Evolutionary conservation across 73 alveolate species (phyloP).

Genomic region (Diophrys sp.): DNA sequence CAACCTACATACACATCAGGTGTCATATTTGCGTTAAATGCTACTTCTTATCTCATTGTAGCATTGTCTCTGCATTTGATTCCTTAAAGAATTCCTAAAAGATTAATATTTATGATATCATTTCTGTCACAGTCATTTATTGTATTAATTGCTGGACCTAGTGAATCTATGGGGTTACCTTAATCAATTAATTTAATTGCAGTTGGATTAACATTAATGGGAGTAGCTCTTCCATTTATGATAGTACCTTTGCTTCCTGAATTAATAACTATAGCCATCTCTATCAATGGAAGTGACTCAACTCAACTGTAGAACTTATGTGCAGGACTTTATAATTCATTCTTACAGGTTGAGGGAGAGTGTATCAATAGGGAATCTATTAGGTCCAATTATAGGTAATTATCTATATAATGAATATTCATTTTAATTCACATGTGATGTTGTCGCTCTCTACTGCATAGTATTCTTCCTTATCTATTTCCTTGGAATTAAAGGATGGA

Average conservation of each 20-base stretch:
- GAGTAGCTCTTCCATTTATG: not conserved
- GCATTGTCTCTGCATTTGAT: not conserved
- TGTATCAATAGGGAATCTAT: too few species aligned
- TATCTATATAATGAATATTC: not conserved
- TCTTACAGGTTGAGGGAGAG: not conserved
- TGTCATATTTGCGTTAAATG: not conserved
- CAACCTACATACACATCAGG: not conserved
- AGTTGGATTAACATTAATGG: not conserved
- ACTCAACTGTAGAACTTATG: not conserved
- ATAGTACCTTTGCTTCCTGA: not conserved
- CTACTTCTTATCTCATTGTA: not conserved
- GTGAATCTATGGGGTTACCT: not conserved
- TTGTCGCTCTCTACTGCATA: not conserved
- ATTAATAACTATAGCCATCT: not conserved
- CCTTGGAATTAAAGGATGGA: too few species aligned
- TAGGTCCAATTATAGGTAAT: not conserved
- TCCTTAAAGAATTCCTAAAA: not conserved
- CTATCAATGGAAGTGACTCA: not conserved
- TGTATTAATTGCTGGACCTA: not conserved
- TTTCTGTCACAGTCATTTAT: not conserved
- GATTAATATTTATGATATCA: not conserved
- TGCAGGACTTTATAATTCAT: not conserved
- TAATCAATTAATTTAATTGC: not conserved
- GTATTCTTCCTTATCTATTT: not conserved
- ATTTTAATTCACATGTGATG: not conserved